A percentile compares a stretch with the other conserved stretches of the same genome.
Evolutionary conservation across 306 rosid species (phyloP).

Genomic region (Pyrus pyrifolia): DNA sequence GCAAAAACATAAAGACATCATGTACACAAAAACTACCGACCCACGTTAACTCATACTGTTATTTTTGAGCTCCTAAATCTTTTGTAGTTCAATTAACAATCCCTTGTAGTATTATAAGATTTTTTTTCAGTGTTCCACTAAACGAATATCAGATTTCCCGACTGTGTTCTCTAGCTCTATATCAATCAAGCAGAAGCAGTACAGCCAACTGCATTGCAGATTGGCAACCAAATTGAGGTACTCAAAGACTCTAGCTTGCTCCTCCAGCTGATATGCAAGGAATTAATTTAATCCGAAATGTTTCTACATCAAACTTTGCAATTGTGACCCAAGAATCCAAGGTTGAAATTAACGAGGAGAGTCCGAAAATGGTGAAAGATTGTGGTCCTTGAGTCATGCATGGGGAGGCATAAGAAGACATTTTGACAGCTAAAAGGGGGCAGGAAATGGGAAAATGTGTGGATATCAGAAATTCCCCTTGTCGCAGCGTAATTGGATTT

Average conservation of each 20-base stretch:
- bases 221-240: background rate
- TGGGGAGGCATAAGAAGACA: slow-evolving; percentile 12
- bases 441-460: slow-evolving; percentile 16
- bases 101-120: too few species aligned
- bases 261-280: background rate
- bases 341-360: background rate
- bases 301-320: background rate
- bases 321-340: background rate
- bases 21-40: background rate
- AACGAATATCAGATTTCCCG: too few species aligned
- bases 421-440: slow-evolving; percentile 15
- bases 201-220: background rate
- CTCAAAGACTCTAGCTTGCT: background rate
- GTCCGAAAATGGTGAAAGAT: background rate
- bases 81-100: too few species aligned
- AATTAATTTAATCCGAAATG: background rate
- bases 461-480: slow-evolving; percentile 38
- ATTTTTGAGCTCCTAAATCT: too few species aligned
- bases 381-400: slow-evolving; percentile 4
- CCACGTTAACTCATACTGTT: too few species aligned
- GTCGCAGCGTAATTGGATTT: slow-evolving; percentile 15
- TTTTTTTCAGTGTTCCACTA: too few species aligned
- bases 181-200: background rate
- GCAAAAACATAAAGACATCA: background rate
- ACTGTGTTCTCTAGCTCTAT: background rate